phyloP scores from a whole-genome alignment of 2,329 filamentous ascomycete species.

The Botrytis paeoniae region DNA sequence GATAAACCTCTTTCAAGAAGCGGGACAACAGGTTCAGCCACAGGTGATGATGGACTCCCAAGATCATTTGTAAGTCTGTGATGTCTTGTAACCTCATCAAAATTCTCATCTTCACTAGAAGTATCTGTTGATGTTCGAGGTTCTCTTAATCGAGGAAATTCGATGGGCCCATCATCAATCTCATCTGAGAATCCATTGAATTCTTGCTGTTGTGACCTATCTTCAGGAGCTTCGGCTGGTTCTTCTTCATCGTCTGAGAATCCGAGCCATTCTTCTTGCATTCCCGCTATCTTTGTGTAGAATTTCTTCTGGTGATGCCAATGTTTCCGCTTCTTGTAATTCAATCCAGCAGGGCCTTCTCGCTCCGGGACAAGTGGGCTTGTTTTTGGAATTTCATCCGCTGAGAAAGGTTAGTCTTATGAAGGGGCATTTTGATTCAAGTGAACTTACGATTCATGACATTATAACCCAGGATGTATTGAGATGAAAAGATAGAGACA shows the following conservation, averaged over 20 bases:
- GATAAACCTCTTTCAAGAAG: too few relatives aligned
- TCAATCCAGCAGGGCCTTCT: background rate
- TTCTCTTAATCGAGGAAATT: background rate
- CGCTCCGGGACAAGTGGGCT: too few relatives aligned
- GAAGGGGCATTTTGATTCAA: background rate
- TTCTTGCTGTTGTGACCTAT: background rate
- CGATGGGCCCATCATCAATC: background rate
- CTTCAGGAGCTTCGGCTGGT: background rate
- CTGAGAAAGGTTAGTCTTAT: background rate
- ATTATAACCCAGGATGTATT: background rate
- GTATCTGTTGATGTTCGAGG: background rate
- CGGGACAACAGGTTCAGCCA: background rate
- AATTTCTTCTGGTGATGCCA: background rate
- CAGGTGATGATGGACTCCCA: background rate
- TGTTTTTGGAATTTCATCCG: background rate
- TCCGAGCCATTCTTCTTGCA: background rate
- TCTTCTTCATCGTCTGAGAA: background rate
- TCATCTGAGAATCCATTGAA: background rate
- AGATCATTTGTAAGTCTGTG: background rate
- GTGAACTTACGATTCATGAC: background rate
- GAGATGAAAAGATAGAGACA: background rate
- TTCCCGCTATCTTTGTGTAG: background rate
- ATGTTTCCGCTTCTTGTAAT: background rate
- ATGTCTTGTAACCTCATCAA: too few relatives aligned
- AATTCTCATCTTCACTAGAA: background rate